Conservation (phyloP, 2,329 filamentous ascomycete genomes). For the Lecanosticta acicola region DNA sequence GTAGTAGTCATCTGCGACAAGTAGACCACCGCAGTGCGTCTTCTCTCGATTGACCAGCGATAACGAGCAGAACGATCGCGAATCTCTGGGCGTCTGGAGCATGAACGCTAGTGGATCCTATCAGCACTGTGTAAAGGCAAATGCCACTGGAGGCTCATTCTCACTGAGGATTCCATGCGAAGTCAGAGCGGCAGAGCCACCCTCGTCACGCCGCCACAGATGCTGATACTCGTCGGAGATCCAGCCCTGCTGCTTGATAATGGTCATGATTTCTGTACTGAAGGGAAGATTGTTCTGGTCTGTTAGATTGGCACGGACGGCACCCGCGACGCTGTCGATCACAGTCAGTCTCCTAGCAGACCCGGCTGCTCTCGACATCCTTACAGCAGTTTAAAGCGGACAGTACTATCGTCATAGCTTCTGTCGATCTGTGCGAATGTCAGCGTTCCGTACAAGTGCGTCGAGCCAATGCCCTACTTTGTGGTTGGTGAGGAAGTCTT, state of each 20-base stretch:
- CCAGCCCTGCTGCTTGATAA: constrained; percentile 29
- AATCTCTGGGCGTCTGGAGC: constrained; percentile 32
- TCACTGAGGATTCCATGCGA: constrained; percentile 29
- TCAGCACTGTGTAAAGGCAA: background rate
- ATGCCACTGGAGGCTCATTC: constrained; percentile 1
- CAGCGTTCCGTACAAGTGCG: background rate
- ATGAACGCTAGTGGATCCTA: constrained; percentile 23
- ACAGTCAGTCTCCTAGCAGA: constrained; percentile 2
- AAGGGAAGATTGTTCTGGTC: constrained; percentile 27
- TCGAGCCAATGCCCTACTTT: constrained; percentile 18
- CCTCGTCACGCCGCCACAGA: constrained; percentile 32
- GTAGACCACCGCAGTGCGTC: constrained; percentile 29
- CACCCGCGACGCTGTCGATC: constrained; percentile 21
- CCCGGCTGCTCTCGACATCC: background rate
- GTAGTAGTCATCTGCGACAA: constrained; percentile 27
- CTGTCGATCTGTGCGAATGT: constrained; percentile 26
- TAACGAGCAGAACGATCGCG: constrained; percentile 30
- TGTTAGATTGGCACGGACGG: constrained; percentile 27
- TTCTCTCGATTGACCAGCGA: constrained; percentile 32
- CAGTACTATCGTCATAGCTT: constrained; percentile 33
- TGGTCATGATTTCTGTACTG: constrained; percentile 19
- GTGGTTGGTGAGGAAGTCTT: constrained; percentile 32
- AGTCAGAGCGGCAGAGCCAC: constrained; percentile 29
- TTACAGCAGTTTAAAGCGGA: constrained; percentile 32
- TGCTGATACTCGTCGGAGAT: constrained; percentile 32